Evolutionary conservation across 306 rosid genomes (phyloP).

Genomic region (Fragaria vesca): DNA sequence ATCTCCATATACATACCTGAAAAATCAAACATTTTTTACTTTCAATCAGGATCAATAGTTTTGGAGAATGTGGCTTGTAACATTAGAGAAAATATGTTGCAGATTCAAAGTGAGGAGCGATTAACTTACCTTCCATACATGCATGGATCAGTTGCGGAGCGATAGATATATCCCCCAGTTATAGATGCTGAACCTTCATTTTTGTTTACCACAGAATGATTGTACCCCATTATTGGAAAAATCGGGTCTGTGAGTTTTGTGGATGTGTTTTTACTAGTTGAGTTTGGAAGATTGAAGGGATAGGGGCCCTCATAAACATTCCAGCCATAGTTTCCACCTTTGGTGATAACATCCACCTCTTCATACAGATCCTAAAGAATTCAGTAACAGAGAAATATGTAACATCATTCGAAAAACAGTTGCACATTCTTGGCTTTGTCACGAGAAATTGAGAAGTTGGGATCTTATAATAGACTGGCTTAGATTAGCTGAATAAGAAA

Average conservation of each 20-base stretch:
- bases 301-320: slow-evolving; percentile 74
- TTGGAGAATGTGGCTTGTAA: neutral
- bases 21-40: neutral
- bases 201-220: slow-evolving; percentile 68
- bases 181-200: slow-evolving; percentile 83
- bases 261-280: slow-evolving; percentile 65
- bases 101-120: neutral
- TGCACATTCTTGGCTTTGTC: neutral
- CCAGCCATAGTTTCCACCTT: slow-evolving; percentile 98
- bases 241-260: slow-evolving; percentile 49
- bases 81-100: neutral
- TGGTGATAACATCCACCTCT: slow-evolving; percentile 89
- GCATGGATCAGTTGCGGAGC: slow-evolving; percentile 89
- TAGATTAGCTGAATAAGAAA: neutral
- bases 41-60: neutral
- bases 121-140: slow-evolving; percentile 72
- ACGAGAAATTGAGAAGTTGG: neutral
- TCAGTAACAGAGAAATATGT: neutral
- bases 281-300: slow-evolving; percentile 30
- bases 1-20: slow-evolving; percentile 83
- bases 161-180: slow-evolving; percentile 82
- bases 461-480: neutral
- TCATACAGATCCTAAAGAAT: slow-evolving; percentile 69
- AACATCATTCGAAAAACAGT: neutral
- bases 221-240: slow-evolving; percentile 75